A percentile compares a stretch with the other conserved stretches of the same genome.
Conservation (phyloP, 2,329 filamentous ascomycete genomes). For the Beauveria rudraprayagi region DNA sequence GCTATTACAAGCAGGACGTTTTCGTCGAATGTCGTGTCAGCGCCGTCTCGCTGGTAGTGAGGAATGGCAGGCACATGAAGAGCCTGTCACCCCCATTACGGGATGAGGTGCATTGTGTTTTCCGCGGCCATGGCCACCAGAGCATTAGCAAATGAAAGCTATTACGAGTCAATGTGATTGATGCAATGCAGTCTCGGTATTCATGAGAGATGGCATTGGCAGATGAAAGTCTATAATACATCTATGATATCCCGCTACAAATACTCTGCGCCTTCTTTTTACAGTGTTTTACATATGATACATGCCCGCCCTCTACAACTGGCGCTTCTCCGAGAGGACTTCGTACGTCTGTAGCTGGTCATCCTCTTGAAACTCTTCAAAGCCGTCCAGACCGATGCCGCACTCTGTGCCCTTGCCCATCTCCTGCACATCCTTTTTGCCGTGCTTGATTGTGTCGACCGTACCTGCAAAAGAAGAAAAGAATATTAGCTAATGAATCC, state of each 20-base stretch:
- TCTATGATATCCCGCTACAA: background rate
- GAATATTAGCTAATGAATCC: constrained; percentile 6
- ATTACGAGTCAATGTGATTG: too few species aligned
- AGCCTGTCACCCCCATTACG: too few species aligned
- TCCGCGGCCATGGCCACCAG: too few species aligned
- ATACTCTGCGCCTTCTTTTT: background rate
- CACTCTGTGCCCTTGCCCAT: constrained; percentile 94
- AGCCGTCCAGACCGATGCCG: constrained; percentile 75
- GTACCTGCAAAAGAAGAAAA: constrained; percentile 45
- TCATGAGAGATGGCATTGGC: background rate
- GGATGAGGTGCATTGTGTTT: too few species aligned
- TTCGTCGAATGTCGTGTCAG: constrained; percentile 39
- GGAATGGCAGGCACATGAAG: too few species aligned
- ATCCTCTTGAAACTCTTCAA: constrained; percentile 68
- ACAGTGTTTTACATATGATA: constrained; percentile 6
- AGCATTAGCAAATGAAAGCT: too few species aligned
- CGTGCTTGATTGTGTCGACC: constrained; percentile 76
- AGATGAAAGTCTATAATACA: constrained; percentile 1
- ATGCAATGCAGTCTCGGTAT: too few species aligned
- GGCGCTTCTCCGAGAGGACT: constrained; percentile 64
- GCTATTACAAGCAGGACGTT: constrained; percentile 43
- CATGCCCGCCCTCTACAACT: constrained; percentile 29
- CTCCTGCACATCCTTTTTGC: constrained; percentile 83
- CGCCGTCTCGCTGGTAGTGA: constrained; percentile 31
- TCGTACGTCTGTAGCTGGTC: constrained; percentile 87